A percentile compares a stretch with the other conserved stretches of the same genome.
Conservation (phyloP, 73 alveolate species). For the Urostyla sp. region DNA sequence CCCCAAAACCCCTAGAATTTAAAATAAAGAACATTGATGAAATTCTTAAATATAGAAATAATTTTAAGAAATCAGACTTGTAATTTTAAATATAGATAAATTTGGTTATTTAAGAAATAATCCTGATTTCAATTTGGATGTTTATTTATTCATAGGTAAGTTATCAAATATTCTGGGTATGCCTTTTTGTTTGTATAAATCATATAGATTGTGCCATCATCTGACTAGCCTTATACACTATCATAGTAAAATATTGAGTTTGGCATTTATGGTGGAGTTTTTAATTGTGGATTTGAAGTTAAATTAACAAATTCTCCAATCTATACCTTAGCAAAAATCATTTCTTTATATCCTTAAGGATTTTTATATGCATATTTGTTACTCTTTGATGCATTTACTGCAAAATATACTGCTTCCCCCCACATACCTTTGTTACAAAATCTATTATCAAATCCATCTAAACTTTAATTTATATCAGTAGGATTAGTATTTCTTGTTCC, state of each 20-base stretch:
- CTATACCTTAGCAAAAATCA: slow-evolving; percentile 53
- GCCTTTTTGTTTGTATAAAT: slow-evolving; percentile 52
- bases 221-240: slow-evolving; percentile 41
- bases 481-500: slow-evolving; percentile 35
- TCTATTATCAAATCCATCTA: slow-evolving; percentile 45
- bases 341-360: neutral
- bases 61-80: too few relatives aligned
- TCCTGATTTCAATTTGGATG: too few relatives aligned
- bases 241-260: slow-evolving; percentile 16
- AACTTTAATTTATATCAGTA: neutral
- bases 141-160: slow-evolving; percentile 26
- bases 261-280: slow-evolving; percentile 49
- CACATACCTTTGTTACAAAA: slow-evolving; percentile 61
- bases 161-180: slow-evolving; percentile 58
- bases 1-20: too few relatives aligned
- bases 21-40: too few relatives aligned
- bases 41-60: too few relatives aligned
- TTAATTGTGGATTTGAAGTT: neutral
- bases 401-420: slow-evolving; percentile 69
- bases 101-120: too few relatives aligned
- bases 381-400: slow-evolving; percentile 40
- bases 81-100: too few relatives aligned
- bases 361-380: neutral
- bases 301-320: slow-evolving; percentile 14
- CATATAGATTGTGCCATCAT: slow-evolving; percentile 36